These are phyloP conservation scores for Graphiopsis chlorocephala DNA, from an alignment of 2,329 filamentous ascomycete genomes.

Conservation along the genomic window DNA sequence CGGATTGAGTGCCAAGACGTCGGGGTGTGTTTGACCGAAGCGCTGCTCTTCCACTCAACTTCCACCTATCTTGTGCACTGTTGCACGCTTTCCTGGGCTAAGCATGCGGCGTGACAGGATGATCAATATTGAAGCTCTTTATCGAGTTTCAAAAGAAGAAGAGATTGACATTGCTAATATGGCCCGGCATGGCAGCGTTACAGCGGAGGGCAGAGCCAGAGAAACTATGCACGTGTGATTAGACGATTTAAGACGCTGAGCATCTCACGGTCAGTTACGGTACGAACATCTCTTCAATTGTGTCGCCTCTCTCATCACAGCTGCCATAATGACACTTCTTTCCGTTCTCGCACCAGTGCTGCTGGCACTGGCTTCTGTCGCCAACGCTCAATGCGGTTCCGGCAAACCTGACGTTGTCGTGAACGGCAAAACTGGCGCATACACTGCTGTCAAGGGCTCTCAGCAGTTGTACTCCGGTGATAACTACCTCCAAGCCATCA, in stretches of 20 bases:
- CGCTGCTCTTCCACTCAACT: not conserved
- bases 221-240: not conserved
- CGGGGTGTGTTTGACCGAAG: slow-evolving; percentile 12
- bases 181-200: slow-evolving; percentile 1
- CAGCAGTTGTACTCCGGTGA: slow-evolving; percentile 51
- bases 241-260: not conserved
- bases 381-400: slow-evolving; percentile 47
- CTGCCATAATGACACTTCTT: slow-evolving; percentile 37
- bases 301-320: not conserved
- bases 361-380: slow-evolving; percentile 42
- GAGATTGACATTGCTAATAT: not conserved
- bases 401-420: slow-evolving; percentile 48
- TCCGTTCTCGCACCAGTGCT: slow-evolving; percentile 42
- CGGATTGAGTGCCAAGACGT: slow-evolving; percentile 13
- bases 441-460: slow-evolving; percentile 46
- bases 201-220: not conserved
- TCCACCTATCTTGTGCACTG: slow-evolving; percentile 12
- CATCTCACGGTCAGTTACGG: not conserved
- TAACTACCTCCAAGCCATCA: slow-evolving; percentile 55
- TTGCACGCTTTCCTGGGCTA: not conserved
- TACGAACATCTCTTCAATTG: not conserved
- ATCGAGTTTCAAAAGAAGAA: slow-evolving; percentile 2
- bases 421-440: slow-evolving; percentile 48
- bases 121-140: not conserved
- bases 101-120: slow-evolving; percentile 10